Percentiles rank a stretch among this genome's conserved stretches.
These are phyloP conservation scores for Globisporangium polare DNA, from an alignment of 352 stramenopile species.

Conservation along the genomic window DNA sequence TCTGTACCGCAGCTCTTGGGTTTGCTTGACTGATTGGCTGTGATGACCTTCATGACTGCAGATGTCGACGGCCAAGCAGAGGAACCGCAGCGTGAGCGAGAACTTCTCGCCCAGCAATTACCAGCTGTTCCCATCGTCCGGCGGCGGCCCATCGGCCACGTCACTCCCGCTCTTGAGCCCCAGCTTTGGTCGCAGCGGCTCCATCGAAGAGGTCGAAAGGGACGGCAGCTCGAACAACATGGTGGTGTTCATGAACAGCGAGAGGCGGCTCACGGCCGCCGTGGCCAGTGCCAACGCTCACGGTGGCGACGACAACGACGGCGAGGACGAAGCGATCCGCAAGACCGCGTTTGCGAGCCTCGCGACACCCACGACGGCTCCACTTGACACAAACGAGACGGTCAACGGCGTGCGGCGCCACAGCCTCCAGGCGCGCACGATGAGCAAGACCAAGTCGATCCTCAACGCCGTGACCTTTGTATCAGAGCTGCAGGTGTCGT, in stretches of 20 bases:
- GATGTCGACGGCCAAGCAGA: slow-evolving; percentile 24
- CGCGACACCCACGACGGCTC: not conserved
- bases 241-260: not conserved
- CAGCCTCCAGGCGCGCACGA: slow-evolving; percentile 7
- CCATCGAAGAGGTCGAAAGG: slow-evolving; percentile 1
- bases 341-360: not conserved
- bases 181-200: not conserved
- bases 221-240: not conserved
- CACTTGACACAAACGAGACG: not conserved
- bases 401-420: slow-evolving; percentile 2
- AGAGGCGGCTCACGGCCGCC: not conserved
- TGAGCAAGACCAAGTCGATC: slow-evolving; percentile 19
- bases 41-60: slow-evolving; percentile 3
- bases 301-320: not conserved
- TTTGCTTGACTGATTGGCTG: not conserved
- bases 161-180: slow-evolving; percentile 4
- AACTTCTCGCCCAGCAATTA: slow-evolving; percentile 23
- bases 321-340: not conserved
- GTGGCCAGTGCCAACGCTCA: not conserved
- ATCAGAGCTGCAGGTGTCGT: slow-evolving; percentile 10
- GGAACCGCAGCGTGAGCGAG: slow-evolving; percentile 34
- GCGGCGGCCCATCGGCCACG: not conserved
- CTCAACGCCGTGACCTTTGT: slow-evolving; percentile 14
- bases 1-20: not conserved
- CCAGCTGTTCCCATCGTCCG: not conserved